Evolutionary conservation across 2,329 filamentous ascomycete genomes (phyloP).

Genomic region (Lanzia echinophila): DNA sequence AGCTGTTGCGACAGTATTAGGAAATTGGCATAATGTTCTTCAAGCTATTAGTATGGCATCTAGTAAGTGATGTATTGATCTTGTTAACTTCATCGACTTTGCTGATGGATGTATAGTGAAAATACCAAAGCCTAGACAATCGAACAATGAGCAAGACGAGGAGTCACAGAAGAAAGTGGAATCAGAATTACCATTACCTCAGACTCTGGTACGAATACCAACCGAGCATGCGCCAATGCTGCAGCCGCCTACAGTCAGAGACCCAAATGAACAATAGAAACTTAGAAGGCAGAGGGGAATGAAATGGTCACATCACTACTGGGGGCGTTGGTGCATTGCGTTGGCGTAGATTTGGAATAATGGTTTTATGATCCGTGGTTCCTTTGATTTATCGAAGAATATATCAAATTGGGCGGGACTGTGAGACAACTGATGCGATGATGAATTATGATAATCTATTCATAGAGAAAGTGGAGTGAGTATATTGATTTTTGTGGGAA

Average conservation of each 20-base stretch:
- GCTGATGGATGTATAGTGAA: constrained; percentile 46
- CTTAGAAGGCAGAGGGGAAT: not conserved
- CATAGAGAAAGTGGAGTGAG: too few species aligned
- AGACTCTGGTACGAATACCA: constrained; percentile 78
- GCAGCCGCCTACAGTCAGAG: constrained; percentile 16
- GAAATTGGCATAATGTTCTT: constrained; percentile 84
- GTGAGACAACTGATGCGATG: not conserved
- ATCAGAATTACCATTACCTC: constrained; percentile 52
- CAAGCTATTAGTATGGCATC: constrained; percentile 83
- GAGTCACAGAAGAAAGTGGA: constrained; percentile 35
- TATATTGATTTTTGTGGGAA: too few species aligned
- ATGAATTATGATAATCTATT: not conserved
- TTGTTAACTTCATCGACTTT: not conserved
- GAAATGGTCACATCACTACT: constrained; percentile 8
- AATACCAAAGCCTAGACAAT: constrained; percentile 53
- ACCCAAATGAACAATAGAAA: constrained; percentile 13
- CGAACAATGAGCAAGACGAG: constrained; percentile 35
- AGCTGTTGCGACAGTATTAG: constrained; percentile 78
- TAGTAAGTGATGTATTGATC: constrained; percentile 43
- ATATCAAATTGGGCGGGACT: not conserved
- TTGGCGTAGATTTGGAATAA: constrained; percentile 1
- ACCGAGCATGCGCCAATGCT: constrained; percentile 66
- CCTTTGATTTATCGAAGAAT: not conserved
- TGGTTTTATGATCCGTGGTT: not conserved
- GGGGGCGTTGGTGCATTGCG: constrained; percentile 12